phyloP scores from a whole-genome alignment of 2,329 filamentous ascomycete genomes.

The Cadophora sp. region DNA sequence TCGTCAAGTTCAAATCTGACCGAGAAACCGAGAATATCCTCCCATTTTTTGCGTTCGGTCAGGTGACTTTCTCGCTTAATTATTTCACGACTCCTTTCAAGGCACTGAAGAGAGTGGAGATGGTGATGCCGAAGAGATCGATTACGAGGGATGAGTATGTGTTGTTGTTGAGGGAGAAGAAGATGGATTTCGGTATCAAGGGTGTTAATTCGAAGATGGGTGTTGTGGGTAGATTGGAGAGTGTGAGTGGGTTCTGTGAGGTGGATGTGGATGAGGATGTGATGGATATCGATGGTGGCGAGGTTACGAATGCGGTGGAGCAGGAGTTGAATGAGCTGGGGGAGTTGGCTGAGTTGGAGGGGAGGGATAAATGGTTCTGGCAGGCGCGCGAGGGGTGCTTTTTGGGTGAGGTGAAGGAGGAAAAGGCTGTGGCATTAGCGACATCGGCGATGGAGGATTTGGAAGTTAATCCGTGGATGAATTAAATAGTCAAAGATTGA shows the following conservation, averaged over 20 bases:
- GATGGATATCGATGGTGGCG: not conserved
- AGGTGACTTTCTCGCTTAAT: constrained; percentile 1
- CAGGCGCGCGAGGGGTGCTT: not conserved
- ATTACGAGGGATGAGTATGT: not conserved
- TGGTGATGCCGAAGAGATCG: not conserved
- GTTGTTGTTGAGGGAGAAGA: constrained; percentile 6
- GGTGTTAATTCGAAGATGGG: constrained; percentile 10
- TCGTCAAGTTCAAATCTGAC: not conserved
- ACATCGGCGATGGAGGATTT: not conserved
- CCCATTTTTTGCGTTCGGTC: not conserved
- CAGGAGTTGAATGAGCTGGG: not conserved
- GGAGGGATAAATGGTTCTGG: not conserved
- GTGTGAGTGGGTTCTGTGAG: not conserved
- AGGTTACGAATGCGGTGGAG: not conserved
- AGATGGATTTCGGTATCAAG: constrained; percentile 7
- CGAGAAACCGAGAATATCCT: not conserved
- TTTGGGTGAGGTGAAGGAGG: not conserved
- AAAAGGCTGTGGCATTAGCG: not conserved
- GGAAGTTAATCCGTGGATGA: not conserved
- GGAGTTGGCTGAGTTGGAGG: not conserved
- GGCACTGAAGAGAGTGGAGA: not conserved
- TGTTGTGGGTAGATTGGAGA: not conserved
- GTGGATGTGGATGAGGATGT: not conserved
- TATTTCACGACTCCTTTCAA: not conserved
- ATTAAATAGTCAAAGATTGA: not conserved